Evolutionary conservation across 768 basidiomycete genomes (phyloP), one percentile per base, ranked within the genome.

Genomic region (Leucosporidium scottii): DNA sequence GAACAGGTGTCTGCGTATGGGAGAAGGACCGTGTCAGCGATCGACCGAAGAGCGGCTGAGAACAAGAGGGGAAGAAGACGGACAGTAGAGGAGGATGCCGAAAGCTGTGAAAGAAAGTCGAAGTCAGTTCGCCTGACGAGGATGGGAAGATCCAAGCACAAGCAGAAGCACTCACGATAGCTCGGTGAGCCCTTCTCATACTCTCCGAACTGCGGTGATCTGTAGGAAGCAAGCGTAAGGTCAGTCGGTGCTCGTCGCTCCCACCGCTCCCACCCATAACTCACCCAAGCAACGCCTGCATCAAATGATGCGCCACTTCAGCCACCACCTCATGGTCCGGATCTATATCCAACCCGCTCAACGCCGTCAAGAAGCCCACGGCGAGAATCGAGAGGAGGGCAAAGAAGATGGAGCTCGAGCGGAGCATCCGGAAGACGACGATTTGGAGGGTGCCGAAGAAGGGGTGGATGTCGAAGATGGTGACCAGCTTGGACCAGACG

Each of bases 211-310:
- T 66, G 65, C 6, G 75, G 75, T 3, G 66, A 69, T 10, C 48
- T 39, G 49, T 10, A 17, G 10, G 12, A 25, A 58, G 36, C 4
- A 23, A 53, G 20, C 39, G 18, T 10, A 10, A 18, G 9, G 17
- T 13, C 17, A 15, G 36, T 23, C 31, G 21, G 15, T 58, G 10
- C 30, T 34, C 39, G 8, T 17, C 34, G 5, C 39, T 44, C 15
- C 15, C 39, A 2, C 3, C 39, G 10, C 39, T 44, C 39, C 39
- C 8, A 57, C 30, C 1, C 23, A 1, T 4, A 18, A 50, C 73
- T 66, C 39, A 75, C 72, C 79, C 80, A 15, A 82, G 73, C 1
- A 81, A 59, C 2, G 79, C 81, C 61, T 80, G 79, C 9, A 80
- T 66, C 20, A 81, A 71, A 18, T 76, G 74, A 70, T 81, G 79